phyloP scores from a whole-genome alignment of 2,329 filamentous ascomycete genomes.

The Hawksworthiomyces lignivorus region DNA sequence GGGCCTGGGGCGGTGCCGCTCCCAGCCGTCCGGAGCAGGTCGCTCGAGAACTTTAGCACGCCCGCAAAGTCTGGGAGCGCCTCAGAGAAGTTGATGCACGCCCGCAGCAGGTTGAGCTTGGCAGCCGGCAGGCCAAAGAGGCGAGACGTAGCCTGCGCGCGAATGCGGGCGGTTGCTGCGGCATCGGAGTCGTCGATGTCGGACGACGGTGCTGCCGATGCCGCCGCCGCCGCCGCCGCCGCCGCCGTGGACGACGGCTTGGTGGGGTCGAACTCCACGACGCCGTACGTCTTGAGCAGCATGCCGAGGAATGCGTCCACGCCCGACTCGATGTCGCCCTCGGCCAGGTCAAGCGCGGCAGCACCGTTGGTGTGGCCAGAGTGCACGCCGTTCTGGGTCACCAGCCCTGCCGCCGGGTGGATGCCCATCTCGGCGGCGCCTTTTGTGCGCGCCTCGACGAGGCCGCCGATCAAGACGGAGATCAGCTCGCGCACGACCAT shows the following conservation, averaged over 20 bases:
- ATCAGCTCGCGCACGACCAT: conserved; percentile 83
- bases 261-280: conserved; percentile 45
- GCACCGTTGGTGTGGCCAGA: conserved; percentile 40
- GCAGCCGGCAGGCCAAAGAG: conserved; percentile 70
- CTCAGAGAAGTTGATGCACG: conserved; percentile 91
- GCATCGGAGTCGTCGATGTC: conserved; percentile 39
- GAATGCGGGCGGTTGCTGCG: conserved; percentile 49
- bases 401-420: conserved; percentile 82
- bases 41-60: conserved; percentile 79
- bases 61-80: conserved; percentile 86
- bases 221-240: conserved; percentile 18
- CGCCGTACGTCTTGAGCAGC: conserved; percentile 56
- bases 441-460: conserved; percentile 84
- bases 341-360: conserved; percentile 52
- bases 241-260: too few relatives aligned
- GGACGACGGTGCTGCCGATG: conserved; percentile 13
- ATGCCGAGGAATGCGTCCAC: conserved; percentile 57
- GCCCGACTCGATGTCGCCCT: conserved; percentile 58
- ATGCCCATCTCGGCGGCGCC: conserved; percentile 95
- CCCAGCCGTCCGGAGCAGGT: conserved; percentile 74
- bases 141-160: conserved; percentile 49
- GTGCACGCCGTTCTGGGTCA: conserved; percentile 49
- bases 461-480: conserved; percentile 69
- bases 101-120: conserved; percentile 79
- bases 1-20: conserved; percentile 68